Evolutionary conservation across 306 rosid genomes (phyloP), one percentile per base, ranked within the genome.

Genomic region (Crataegus laevigata): DNA sequence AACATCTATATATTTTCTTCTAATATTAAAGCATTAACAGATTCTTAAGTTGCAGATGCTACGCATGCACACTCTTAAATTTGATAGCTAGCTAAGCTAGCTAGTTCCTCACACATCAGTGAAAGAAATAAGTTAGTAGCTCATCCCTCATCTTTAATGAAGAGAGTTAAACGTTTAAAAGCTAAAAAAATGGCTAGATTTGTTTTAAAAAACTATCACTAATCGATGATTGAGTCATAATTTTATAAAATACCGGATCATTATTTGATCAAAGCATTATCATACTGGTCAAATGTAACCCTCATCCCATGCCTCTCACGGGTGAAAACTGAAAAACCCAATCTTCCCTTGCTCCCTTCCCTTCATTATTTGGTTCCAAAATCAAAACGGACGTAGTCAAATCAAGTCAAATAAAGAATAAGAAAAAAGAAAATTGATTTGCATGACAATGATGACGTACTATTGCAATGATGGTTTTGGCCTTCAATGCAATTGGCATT

Each of bases 401-500:
- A 82, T 69, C 77, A 75, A 45, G 14, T 45, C 18, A 45, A 47
- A 29, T 4, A 36, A 15, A 45, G 3, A 30, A 52, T 11, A 77
- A 32, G 32, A 45, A 21, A 61, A 17, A 75, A 22, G 9, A 52
- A 28, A 71, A 30, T 18, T 65, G 54, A 69, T 82, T 70, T 74
- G 84, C 77, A 74, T 66, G 78, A 75, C 83, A 85, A 79, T 85
- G 82, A 82, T 85, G 86, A 85, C 86, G 86, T 85, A 78, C 83
- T 76, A 63, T 67, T 54, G 82, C 73, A 82, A 82, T 85, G 82
- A 85, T 85, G 71, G 58, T 73, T 69, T 73, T 40, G 82, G 80
- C 79, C 77, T 85, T 82, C 73, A 85, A 58, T 75, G 74, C 80
- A 79, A 25, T 65, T 79, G 79, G 71, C 88, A 78, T 42, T 29